Base-by-base conservation (phyloP, 305 asterid species). In the Euphrasia arctica region DNA sequence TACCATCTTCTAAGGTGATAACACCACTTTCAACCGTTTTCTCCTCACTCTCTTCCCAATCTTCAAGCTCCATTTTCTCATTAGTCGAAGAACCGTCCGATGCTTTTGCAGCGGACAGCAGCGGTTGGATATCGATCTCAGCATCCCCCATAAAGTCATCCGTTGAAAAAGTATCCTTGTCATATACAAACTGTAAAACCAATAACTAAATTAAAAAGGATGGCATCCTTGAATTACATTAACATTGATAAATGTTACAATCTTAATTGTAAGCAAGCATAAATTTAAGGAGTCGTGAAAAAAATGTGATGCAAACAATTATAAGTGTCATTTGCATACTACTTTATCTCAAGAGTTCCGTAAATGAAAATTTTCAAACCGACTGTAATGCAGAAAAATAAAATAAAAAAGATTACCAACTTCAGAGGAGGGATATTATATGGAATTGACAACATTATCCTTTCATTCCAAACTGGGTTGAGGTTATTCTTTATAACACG, bases 81-180 rank as follows among this genome's bases (percentile, higher is more conserved):
- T 63, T 27, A 4, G 70, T 28, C 1, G 82, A 51, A 14, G 89
- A 83, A 51, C 27, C 43, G 66, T 89, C 96, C 0, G 82, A 78
- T 54, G 95, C 94, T 67, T 75, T 86, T 43, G 97, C 97, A 51
- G 97, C 95, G 32, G 82, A 74, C 55, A 93, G 83, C 18, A 93
- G 71, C 0, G 96, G 96, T 54, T 87, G 89, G 62, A 93, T 90
- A 50, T 93, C 90, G 3, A 93, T 79, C 86, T 90, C 97, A 0
- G 96, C 98, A 39, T 89, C 90, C 58, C 98, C 98, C 98, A 93
- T 93, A 63, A 85, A 93, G 73, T 90, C 98, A 31, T 93, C 98
- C 0, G 96, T 79, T 3, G 95, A 78, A 82, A 93, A 90, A 0
- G 89, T 90, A 58, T 93, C 98, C 82, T 86, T 93, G 78, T 93